Percentiles rank a stretch among this genome's conserved stretches.
Evolutionary conservation across 148 eudicot genomes (phyloP).

Genomic region (Beta vulgaris): DNA sequence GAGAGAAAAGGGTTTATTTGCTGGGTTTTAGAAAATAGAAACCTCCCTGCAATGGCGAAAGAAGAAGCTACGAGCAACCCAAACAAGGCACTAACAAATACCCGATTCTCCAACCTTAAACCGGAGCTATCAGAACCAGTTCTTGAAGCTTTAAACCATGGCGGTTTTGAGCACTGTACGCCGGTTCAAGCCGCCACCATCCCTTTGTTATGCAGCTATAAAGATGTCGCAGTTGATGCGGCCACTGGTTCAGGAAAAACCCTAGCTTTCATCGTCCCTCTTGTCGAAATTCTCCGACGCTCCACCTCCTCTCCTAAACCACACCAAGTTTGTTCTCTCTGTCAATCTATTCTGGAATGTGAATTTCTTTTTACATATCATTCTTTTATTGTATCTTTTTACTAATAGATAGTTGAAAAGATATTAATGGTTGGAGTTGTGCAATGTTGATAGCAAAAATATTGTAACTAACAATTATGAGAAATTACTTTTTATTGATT

Average conservation of each 20-base stretch:
- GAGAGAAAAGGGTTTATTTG: too few relatives aligned
- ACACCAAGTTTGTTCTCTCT: slow-evolving; percentile 50
- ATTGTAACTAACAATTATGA: too few relatives aligned
- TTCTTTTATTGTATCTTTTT: too few relatives aligned
- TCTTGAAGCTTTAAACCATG: slow-evolving; percentile 46
- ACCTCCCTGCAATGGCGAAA: too few relatives aligned
- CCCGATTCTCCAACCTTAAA: slow-evolving; percentile 67
- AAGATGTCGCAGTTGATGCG: slow-evolving; percentile 93
- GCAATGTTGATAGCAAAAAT: too few relatives aligned
- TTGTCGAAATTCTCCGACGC: slow-evolving; percentile 79
- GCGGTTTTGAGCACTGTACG: slow-evolving; percentile 76
- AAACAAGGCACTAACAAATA: slow-evolving; percentile 69
- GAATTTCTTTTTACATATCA: too few relatives aligned
- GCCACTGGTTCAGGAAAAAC: slow-evolving; percentile 98
- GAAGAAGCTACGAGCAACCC: slow-evolving; percentile 31
- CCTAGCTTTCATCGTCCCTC: slow-evolving; percentile 76
- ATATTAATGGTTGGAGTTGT: too few relatives aligned
- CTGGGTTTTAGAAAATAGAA: too few relatives aligned
- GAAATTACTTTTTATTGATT: not conserved
- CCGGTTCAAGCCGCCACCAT: slow-evolving; percentile 95
- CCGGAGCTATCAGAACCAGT: slow-evolving; percentile 65
- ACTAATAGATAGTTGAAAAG: too few relatives aligned
- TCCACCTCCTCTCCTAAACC: slow-evolving; percentile 47
- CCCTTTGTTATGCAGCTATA: slow-evolving; percentile 62
- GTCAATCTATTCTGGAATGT: not conserved